These are phyloP conservation scores for Nyssa sinensis DNA, from an alignment of 148 eudicot genomes.

Conservation along the genomic window DNA sequence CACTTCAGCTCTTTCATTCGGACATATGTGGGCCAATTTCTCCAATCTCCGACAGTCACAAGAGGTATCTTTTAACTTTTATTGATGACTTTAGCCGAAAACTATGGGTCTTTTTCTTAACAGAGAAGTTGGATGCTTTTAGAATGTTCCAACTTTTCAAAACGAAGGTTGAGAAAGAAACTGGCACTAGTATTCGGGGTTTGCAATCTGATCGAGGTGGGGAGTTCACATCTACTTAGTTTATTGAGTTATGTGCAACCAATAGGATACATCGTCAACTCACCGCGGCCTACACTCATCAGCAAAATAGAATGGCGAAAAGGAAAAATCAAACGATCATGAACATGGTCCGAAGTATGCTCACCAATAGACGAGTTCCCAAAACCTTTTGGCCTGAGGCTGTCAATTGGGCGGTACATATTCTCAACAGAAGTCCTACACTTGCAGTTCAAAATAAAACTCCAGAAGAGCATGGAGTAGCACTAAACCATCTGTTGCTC, in stretches of 20 bases:
- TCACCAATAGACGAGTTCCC: neutral
- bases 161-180: too few species aligned
- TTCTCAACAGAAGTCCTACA: neutral
- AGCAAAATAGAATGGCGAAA: neutral
- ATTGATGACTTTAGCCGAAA: too few species aligned
- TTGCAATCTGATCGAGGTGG: neutral
- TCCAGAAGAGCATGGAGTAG: conserved; percentile 2
- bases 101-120: too few species aligned
- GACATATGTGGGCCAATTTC: too few species aligned
- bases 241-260: neutral
- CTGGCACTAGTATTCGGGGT: too few species aligned
- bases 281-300: neutral
- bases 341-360: neutral
- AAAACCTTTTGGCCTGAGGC: neutral
- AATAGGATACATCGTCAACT: neutral
- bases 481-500: neutral
- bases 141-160: too few species aligned
- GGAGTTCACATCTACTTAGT: neutral
- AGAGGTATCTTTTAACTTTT: too few species aligned
- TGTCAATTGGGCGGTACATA: neutral
- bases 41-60: too few species aligned
- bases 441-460: neutral
- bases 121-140: too few species aligned
- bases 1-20: too few species aligned
- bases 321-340: neutral